These are phyloP conservation scores for Hyaloperonospora arabidopsidis DNA, from an alignment of 352 stramenopile species.

Conservation along the genomic window DNA sequence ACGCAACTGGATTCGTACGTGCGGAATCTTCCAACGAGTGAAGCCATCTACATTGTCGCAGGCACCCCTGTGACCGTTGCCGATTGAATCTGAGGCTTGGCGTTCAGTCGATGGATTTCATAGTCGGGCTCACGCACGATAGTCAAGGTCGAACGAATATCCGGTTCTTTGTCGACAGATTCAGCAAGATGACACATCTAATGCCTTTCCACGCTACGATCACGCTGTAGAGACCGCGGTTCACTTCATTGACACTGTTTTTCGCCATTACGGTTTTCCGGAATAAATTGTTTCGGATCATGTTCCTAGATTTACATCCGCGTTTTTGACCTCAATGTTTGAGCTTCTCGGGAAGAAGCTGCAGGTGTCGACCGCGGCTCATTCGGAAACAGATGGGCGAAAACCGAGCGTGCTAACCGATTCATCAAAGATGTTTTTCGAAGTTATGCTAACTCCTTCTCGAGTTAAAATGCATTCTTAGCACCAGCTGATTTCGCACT, in stretches of 20 bases:
- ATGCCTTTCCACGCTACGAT: background rate
- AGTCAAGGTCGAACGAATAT: background rate
- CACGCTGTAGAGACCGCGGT: background rate
- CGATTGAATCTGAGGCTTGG: background rate
- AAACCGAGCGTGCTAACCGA: constrained; percentile 1
- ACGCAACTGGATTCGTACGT: too few relatives aligned
- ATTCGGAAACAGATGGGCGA: constrained; percentile 8
- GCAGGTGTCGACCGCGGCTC: constrained; percentile 1
- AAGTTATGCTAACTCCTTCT: background rate
- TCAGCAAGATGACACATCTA: constrained; percentile 3
- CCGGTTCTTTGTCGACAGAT: background rate
- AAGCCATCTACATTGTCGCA: too few relatives aligned
- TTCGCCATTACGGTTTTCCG: background rate
- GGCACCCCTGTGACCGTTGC: too few relatives aligned
- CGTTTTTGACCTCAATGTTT: background rate
- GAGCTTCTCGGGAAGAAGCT: background rate
- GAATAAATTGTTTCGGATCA: background rate
- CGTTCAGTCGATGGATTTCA: constrained; percentile 4
- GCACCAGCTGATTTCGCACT: background rate
- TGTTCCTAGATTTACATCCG: background rate
- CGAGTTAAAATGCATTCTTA: background rate
- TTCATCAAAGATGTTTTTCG: background rate
- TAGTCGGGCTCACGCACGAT: background rate
- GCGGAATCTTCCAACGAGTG: too few relatives aligned
- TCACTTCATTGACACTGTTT: constrained; percentile 1